Conservation (phyloP, 2,329 filamentous ascomycete species). For the Pseudogymnoascus sp. region DNA sequence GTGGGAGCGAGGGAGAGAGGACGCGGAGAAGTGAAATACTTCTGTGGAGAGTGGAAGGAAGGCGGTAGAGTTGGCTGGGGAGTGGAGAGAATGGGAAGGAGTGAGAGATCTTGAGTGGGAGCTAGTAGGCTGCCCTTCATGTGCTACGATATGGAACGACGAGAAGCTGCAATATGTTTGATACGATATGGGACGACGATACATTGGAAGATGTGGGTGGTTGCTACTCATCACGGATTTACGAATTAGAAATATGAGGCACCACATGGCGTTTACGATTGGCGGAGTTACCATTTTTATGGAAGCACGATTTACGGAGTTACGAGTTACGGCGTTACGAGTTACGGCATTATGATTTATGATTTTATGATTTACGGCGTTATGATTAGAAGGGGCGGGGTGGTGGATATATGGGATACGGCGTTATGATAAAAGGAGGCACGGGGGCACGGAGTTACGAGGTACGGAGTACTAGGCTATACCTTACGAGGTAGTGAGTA, state of each 20-base stretch:
- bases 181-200: conserved; percentile 11
- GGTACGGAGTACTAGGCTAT: not conserved
- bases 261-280: conserved; percentile 15
- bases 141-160: not conserved
- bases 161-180: conserved; percentile 1
- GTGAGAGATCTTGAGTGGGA: conserved; percentile 3
- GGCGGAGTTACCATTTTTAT: conserved; percentile 9
- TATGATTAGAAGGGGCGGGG: not conserved
- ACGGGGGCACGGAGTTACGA: not conserved
- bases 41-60: conserved; percentile 23
- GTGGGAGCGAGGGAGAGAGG: conserved; percentile 24
- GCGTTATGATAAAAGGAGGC: not conserved
- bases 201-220: conserved; percentile 11
- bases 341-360: conserved; percentile 11
- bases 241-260: not conserved
- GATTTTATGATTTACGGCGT: conserved; percentile 7
- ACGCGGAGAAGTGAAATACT: conserved; percentile 18
- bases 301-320: not conserved
- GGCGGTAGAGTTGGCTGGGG: conserved; percentile 23
- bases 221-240: conserved; percentile 8
- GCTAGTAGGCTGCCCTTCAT: conserved; percentile 1
- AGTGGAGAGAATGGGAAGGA: conserved; percentile 23
- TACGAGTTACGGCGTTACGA: conserved; percentile 12
- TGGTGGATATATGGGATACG: not conserved
- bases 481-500: not conserved